Percentiles rank a stretch among this genome's conserved stretches.
Evolutionary conservation across 1,284 basidiomycete species (phyloP).

Genomic region (Kwoniella shivajii): DNA sequence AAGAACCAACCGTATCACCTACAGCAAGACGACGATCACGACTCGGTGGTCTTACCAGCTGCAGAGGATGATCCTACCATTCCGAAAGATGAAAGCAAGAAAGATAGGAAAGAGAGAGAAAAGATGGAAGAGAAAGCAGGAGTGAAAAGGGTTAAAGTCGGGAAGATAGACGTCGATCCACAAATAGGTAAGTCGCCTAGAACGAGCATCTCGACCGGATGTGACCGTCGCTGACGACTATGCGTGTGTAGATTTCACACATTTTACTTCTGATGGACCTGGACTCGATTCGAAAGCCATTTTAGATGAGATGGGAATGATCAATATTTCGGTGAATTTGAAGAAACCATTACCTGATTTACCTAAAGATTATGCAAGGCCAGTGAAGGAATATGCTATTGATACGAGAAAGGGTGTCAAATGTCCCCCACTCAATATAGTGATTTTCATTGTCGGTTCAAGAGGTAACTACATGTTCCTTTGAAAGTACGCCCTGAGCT

Average conservation of each 20-base stretch:
- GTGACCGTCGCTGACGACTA: not conserved
- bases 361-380: slow-evolving; percentile 56
- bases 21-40: slow-evolving; percentile 13
- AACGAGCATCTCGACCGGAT: too few relatives aligned
- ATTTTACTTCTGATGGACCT: slow-evolving; percentile 39
- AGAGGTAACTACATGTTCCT: too few relatives aligned
- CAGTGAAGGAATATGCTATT: slow-evolving; percentile 61
- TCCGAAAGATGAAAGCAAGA: slow-evolving; percentile 18
- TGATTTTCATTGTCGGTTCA: slow-evolving; percentile 68
- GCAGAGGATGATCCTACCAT: slow-evolving; percentile 23
- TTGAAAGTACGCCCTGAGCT: not conserved
- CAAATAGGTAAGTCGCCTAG: slow-evolving; percentile 27
- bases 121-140: slow-evolving; percentile 23
- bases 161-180: slow-evolving; percentile 34
- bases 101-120: slow-evolving; percentile 18
- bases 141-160: slow-evolving; percentile 24
- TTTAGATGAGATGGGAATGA: slow-evolving; percentile 43
- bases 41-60: slow-evolving; percentile 15
- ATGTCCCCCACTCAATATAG: slow-evolving; percentile 61
- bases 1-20: slow-evolving; percentile 18
- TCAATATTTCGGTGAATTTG: slow-evolving; percentile 54
- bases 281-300: slow-evolving; percentile 45
- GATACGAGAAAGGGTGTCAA: slow-evolving; percentile 50
- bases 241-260: slow-evolving; percentile 39
- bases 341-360: slow-evolving; percentile 60